phyloP scores from a whole-genome alignment of 2,329 filamentous ascomycete genomes.

The Clarireedia homoeocarpa region DNA sequence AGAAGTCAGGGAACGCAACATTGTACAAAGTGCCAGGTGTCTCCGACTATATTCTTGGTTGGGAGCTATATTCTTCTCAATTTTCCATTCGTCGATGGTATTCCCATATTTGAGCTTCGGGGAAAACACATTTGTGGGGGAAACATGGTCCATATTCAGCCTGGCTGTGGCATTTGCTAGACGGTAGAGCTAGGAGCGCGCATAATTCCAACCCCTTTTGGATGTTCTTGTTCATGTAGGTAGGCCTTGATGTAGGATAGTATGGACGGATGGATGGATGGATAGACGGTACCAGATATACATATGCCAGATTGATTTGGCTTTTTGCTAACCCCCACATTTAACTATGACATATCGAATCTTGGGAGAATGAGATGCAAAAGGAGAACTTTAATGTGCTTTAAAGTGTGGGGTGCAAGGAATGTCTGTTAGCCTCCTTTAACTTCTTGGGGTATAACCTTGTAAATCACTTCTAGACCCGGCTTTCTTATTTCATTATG shows the following conservation, averaged over 20 bases:
- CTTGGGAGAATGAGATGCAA: not conserved
- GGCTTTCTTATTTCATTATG: not conserved
- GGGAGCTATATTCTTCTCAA: not conserved
- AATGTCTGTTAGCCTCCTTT: not conserved
- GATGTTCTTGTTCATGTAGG: no score
- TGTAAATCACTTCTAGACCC: not conserved
- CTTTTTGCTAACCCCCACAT: not conserved
- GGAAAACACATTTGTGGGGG: no score
- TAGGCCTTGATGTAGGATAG: not conserved
- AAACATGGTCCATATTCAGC: not conserved
- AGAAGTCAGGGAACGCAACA: constrained; percentile 6
- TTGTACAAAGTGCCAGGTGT: constrained; percentile 1
- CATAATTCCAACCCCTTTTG: no score
- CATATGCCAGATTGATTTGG: not conserved
- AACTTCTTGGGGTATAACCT: not conserved
- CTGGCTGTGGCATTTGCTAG: not conserved
- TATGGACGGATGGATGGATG: not conserved
- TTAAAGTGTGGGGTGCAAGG: constrained; percentile 1
- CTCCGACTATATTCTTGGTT: not conserved
- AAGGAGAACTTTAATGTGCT: not conserved
- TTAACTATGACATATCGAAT: constrained; percentile 5
- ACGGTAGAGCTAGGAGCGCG: no score
- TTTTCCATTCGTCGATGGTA: not conserved
- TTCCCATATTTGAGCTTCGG: not conserved
- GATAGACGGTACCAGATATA: not conserved